These are phyloP conservation scores for Tranzscheliella williamsii DNA, from an alignment of 1,284 basidiomycete genomes.

Conservation along the genomic window DNA sequence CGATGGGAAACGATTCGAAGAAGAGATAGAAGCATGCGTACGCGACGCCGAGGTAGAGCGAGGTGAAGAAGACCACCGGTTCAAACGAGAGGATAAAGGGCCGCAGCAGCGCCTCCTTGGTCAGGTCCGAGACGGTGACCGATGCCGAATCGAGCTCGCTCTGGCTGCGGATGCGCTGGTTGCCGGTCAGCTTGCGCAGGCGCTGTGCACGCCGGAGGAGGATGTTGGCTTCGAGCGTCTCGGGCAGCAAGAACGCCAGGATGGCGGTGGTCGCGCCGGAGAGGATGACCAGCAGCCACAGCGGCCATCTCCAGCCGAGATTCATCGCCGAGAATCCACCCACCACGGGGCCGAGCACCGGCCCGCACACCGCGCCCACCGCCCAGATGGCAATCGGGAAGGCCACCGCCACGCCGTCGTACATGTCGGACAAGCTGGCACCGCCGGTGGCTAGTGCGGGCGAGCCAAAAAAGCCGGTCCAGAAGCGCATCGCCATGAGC, in stretches of 20 bases:
- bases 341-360: slow-evolving; percentile 39
- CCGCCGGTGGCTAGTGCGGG: slow-evolving; percentile 49
- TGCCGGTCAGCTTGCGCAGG: slow-evolving; percentile 54
- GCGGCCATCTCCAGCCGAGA: slow-evolving; percentile 57
- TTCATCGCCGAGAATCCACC: slow-evolving; percentile 49
- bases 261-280: slow-evolving; percentile 46
- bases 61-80: slow-evolving; percentile 31
- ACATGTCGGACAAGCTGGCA: slow-evolving; percentile 47
- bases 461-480: slow-evolving; percentile 53
- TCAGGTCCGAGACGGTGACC: slow-evolving; percentile 12
- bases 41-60: slow-evolving; percentile 11
- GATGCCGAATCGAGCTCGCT: slow-evolving; percentile 17
- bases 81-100: slow-evolving; percentile 22
- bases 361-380: slow-evolving; percentile 52
- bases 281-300: slow-evolving; percentile 51
- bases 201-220: slow-evolving; percentile 50
- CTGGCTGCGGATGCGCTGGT: slow-evolving; percentile 26
- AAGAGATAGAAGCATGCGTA: slow-evolving; percentile 20
- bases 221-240: slow-evolving; percentile 57
- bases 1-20: slow-evolving; percentile 36
- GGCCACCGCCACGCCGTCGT: slow-evolving; percentile 41
- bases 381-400: slow-evolving; percentile 59
- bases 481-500: slow-evolving; percentile 51
- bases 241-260: slow-evolving; percentile 53
- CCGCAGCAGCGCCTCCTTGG: slow-evolving; percentile 27